Evolutionary conservation across 768 basidiomycete species (phyloP).

Genomic region (Daedaleopsis nitida): DNA sequence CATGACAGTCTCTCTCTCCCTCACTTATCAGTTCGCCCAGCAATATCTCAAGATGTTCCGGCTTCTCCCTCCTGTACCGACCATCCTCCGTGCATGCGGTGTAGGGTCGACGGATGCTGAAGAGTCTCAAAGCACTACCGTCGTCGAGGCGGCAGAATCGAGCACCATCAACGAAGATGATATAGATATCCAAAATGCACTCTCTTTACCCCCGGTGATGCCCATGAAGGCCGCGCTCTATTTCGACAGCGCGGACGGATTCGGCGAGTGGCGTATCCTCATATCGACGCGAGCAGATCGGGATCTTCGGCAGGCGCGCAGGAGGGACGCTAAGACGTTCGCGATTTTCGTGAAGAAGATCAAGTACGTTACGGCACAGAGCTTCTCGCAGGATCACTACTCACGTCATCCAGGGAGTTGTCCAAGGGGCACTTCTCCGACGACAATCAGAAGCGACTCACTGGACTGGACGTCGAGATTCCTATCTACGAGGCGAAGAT

Average conservation of each 20-base stretch:
- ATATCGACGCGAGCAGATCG: conserved; percentile 53
- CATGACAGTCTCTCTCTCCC: too few species aligned
- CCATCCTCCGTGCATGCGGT: too few species aligned
- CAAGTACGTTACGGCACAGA: too few species aligned
- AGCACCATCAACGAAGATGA: not conserved
- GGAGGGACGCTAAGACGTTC: conserved; percentile 47
- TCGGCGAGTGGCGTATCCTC: conserved; percentile 64
- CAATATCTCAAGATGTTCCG: too few species aligned
- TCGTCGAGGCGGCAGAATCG: not conserved
- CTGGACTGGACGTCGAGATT: conserved; percentile 43
- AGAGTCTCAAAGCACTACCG: too few species aligned
- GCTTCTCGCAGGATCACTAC: not conserved
- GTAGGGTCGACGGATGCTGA: too few species aligned
- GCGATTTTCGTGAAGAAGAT: conserved; percentile 65
- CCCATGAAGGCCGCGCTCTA: conserved; percentile 58
- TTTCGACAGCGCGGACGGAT: conserved; percentile 56
- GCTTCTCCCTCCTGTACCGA: too few species aligned
- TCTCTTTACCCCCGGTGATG: not conserved
- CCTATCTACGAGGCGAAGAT: conserved; percentile 74
- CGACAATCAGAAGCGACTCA: conserved; percentile 66
- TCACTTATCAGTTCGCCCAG: too few species aligned
- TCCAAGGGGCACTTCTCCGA: conserved; percentile 70
- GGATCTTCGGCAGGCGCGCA: conserved; percentile 49
- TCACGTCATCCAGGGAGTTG: conserved; percentile 49
- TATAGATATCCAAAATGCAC: not conserved